Evolutionary conservation across 2,329 filamentous ascomycete species (phyloP), one percentile per base, ranked within the genome.

Genomic region (Cladosporium sp.): DNA sequence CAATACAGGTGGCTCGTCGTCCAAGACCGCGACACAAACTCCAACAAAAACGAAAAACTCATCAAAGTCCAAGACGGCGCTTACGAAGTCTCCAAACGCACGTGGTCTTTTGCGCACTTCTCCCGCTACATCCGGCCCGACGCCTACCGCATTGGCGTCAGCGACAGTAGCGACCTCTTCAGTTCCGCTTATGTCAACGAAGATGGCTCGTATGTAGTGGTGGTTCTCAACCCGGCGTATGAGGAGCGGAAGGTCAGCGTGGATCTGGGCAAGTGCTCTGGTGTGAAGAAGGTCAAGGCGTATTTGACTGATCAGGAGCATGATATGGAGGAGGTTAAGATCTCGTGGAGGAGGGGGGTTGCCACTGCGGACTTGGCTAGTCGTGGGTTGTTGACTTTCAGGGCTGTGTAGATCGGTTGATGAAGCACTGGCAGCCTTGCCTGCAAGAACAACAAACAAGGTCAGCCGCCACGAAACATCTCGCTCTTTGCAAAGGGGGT

Each of bases 161-260:
- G 32, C 26, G 61, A 46, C 23, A 59, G 16, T 36, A 53, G 64
- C 49, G 60, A 66, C 74, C 75, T 62, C 10, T 32, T 57, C 51
- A 57, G 32, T 23, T 63, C 61, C n/a, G 49, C 61, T 34, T 57
- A 57, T 78, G 32, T 76, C 75, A 66, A 76, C 73, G 30, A 76
- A 75, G 18, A 76, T 72, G 21, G 63, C 13, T 72, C 51, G 14
- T 77, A 75, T 65, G 76, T 74, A 65, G 76, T 73, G 48, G 72
- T 77, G n/a, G 75, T 78, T 39, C 65, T 53, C 10, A 63, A 54
- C 23, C 43, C 69, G 68, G 21, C 49, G 10, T 65, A 77, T 25
- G 36, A 46, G 75, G 65, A 69, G 75, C 13, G 70, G 78, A 10
- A 79, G 76, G 76, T 77, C 78, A 2, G 78, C 79, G 64, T 78